phyloP scores from a whole-genome alignment of 1,139 yeast species.

The Nakaseomyces delphensis region DNA sequence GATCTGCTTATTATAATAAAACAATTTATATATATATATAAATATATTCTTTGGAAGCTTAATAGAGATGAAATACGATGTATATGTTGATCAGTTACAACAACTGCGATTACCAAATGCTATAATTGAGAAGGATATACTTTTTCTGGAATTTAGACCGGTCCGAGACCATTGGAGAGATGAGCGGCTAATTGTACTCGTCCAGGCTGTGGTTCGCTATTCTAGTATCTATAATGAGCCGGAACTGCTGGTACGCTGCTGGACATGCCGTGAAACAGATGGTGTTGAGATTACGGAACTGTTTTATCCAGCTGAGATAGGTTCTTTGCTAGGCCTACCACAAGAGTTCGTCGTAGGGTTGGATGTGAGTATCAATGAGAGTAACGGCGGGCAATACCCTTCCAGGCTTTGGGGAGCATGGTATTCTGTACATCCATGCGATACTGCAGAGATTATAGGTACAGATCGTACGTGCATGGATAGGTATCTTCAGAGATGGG shows the following conservation, averaged over 20 bases:
- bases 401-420: slow-evolving; percentile 10
- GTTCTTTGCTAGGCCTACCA: not conserved
- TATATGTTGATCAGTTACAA: not conserved
- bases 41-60: not conserved
- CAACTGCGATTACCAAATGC: not conserved
- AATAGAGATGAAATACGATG: not conserved
- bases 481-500: not conserved
- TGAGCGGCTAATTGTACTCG: not conserved
- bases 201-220: not conserved
- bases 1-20: not conserved
- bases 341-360: not conserved
- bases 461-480: slow-evolving; percentile 1
- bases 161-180: not conserved
- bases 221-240: not conserved
- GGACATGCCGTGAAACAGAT: not conserved
- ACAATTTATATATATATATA: slow-evolving; percentile 2
- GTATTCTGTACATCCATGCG: slow-evolving; percentile 27
- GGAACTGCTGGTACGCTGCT: not conserved
- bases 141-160: not conserved
- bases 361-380: not conserved
- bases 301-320: not conserved
- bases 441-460: slow-evolving; percentile 24
- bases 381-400: not conserved
- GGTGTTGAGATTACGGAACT: not conserved
- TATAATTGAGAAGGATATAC: not conserved